Conservation (phyloP, 805 yeast species). For the Maudiozyma pseudohumilis region DNA sequence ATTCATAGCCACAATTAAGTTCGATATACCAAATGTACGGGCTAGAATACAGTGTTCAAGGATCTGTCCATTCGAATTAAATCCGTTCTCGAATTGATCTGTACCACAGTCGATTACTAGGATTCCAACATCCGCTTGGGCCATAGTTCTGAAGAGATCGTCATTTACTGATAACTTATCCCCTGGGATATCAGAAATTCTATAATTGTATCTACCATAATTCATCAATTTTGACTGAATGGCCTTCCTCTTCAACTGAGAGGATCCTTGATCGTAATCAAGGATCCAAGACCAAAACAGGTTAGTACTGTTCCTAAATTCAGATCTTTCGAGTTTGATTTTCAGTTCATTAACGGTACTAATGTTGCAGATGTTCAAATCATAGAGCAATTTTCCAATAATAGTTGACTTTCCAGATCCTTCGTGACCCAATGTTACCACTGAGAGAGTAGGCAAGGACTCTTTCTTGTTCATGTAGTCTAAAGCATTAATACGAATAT, state of each 20-base stretch:
- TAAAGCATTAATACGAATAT: slow-evolving; percentile 1
- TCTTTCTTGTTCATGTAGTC: slow-evolving; percentile 1
- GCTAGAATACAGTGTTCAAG: slow-evolving; percentile 7
- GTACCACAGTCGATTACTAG: slow-evolving; percentile 10
- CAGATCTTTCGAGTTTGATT: slow-evolving; percentile 2
- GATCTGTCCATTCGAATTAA: slow-evolving; percentile 10
- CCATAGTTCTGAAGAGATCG: neutral
- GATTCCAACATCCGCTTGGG: slow-evolving; percentile 2
- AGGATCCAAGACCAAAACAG: slow-evolving; percentile 6
- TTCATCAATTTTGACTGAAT: neutral
- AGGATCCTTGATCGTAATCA: slow-evolving; percentile 5
- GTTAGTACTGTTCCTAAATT: neutral
- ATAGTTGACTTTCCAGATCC: slow-evolving; percentile 12
- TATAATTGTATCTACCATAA: neutral
- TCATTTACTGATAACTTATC: neutral
- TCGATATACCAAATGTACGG: neutral
- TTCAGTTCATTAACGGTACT: slow-evolving; percentile 8
- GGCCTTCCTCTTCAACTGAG: neutral
- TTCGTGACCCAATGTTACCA: slow-evolving; percentile 7
- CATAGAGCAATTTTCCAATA: slow-evolving; percentile 9
- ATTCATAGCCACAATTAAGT: slow-evolving; percentile 10
- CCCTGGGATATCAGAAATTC: slow-evolving; percentile 7
- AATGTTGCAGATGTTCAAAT: slow-evolving; percentile 4
- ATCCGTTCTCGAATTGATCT: slow-evolving; percentile 10
- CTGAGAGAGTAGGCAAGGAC: neutral